These are phyloP conservation scores for Fragosphaeria purpurea DNA, from an alignment of 2,329 filamentous ascomycete species.

Conservation along the genomic window DNA sequence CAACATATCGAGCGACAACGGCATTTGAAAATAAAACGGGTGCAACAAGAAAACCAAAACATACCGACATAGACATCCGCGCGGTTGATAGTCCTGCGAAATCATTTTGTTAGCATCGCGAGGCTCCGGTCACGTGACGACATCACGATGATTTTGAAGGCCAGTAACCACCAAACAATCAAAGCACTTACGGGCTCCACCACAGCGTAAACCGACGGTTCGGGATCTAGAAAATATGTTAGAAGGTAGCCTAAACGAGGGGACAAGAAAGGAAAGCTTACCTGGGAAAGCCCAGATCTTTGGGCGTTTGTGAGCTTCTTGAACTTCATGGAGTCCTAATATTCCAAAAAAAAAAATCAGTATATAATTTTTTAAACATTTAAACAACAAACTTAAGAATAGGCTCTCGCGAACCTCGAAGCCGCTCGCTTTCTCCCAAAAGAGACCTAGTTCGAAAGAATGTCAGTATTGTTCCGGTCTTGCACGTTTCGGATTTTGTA, in stretches of 20 bases:
- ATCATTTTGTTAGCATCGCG: background rate
- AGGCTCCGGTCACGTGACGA: no score
- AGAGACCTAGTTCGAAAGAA: constrained; percentile 18
- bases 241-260: background rate
- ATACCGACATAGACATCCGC: constrained; percentile 85
- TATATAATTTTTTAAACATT: no score
- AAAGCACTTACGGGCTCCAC: constrained; percentile 58
- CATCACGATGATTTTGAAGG: no score
- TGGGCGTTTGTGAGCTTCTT: constrained; percentile 98
- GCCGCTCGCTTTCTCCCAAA: constrained; percentile 20
- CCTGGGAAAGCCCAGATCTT: constrained; percentile 85
- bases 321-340: constrained; percentile 76
- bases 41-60: no score
- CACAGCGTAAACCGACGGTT: constrained; percentile 97
- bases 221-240: constrained; percentile 91
- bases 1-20: no score
- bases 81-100: constrained; percentile 62
- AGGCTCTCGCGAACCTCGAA: background rate
- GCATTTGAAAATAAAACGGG: no score
- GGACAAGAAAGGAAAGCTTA: background rate
- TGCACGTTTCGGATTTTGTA: no score
- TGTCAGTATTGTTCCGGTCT: no score
- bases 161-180: background rate
- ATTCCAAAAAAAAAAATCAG: constrained; percentile 25
- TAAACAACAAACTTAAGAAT: no score